Evolutionary conservation across 352 stramenopile genomes (phyloP), one percentile per base, ranked within the genome.

Genomic region (Peronospora farinosa): DNA sequence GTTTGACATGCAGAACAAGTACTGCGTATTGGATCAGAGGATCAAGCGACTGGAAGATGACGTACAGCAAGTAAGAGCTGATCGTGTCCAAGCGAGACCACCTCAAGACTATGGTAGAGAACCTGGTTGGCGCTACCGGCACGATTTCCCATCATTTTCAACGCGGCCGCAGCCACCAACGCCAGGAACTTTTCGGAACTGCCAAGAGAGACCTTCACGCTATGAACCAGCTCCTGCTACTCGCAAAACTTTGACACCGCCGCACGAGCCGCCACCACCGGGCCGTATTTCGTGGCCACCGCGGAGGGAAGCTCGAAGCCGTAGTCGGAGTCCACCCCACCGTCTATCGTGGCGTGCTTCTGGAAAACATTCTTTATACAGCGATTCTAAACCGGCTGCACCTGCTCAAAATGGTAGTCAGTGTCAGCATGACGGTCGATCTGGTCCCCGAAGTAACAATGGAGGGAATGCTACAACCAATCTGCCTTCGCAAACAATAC

Each of bases 1-100:
- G 2, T 81, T 78, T 50, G 68, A 82, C 17, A 12, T 74, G 17
- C 65, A 77, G 35, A 64, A 49, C 3, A 57, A 70, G 7, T 23
- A 78, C 5, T 58, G 57, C 2, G 60, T 65, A 25, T 31, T 78
- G 9, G 51, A 53, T 3, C 55, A 74, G 37, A 46, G n/a, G 17
- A 44, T 70, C 25, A 45, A 45, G 13, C 51, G 51, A 40, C 21
- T 76, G 10, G 56, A 73, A 65, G 55, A 62, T 21, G 47, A 56
- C n/a, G 16, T 67, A 15, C 55, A 57, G 16, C 54, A 62, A 52
- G 48, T 28, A 42, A 40, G 19, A 15, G 12, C 37, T 23, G 10
- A 32, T 36, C 40, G 33, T 41, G 36, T 32, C 5, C 49, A 28
- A 45, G 23, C 53, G 23, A 47, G 41, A 8, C 49, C 55, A 8